phyloP scores from a whole-genome alignment of 1,139 yeast genomes.

The Yamadazyma blattariae region DNA sequence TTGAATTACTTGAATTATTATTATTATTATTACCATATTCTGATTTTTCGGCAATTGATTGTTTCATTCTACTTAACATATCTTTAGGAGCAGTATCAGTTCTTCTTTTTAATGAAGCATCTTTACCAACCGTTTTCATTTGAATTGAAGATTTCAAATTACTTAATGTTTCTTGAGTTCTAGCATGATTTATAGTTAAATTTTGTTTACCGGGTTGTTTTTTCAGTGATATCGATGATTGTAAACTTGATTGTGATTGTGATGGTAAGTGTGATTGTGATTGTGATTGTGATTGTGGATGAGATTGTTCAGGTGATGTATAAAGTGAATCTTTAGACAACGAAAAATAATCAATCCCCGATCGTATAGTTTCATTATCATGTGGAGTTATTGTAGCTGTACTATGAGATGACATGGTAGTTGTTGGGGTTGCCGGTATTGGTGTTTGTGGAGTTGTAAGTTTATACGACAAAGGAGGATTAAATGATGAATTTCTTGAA shows the following conservation, averaged over 20 bases:
- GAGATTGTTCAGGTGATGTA: conserved; percentile 3
- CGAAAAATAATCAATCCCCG: conserved; percentile 14
- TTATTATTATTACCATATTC: conserved; percentile 1
- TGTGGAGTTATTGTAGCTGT: not conserved
- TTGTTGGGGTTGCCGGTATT: not conserved
- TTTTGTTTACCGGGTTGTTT: conserved; percentile 5
- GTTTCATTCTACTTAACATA: conserved; percentile 24
- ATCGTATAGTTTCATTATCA: conserved; percentile 4
- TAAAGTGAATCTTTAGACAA: conserved; percentile 10
- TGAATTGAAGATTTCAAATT: conserved; percentile 23
- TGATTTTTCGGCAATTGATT: conserved; percentile 24
- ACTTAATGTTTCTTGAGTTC: conserved; percentile 24
- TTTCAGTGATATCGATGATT: not conserved
- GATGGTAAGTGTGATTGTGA: too few species aligned
- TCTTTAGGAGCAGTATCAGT: conserved; percentile 24
- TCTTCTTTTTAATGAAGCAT: conserved; percentile 16
- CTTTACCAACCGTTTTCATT: conserved; percentile 17
- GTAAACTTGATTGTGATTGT: too few species aligned
- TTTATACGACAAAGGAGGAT: too few species aligned
- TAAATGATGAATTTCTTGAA: not conserved
- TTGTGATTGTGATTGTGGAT: too few species aligned
- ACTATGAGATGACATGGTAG: not conserved
- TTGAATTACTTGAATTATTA: not conserved
- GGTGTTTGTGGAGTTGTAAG: conserved; percentile 2
- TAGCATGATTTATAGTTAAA: conserved; percentile 10